Conservation (phyloP, 163 green algal genomes). For the Chlorella variabilis region DNA sequence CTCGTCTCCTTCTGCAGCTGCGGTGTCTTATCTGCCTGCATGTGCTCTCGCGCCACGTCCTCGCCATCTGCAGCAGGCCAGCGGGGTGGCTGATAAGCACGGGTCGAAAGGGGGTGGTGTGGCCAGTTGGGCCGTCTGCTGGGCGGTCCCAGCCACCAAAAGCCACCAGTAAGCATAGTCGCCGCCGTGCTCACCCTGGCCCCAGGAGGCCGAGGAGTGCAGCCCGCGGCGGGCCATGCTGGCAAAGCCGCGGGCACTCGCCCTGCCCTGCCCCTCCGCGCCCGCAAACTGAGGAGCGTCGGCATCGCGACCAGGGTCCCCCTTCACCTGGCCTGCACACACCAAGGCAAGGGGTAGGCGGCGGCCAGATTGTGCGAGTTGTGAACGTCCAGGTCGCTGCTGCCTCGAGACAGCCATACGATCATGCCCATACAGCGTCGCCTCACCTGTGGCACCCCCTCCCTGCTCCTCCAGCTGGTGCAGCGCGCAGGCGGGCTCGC, state of each 20-base stretch:
- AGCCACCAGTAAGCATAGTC: not conserved
- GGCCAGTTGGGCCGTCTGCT: no score
- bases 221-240: not conserved
- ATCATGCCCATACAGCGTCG: not conserved
- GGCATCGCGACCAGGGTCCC: not conserved
- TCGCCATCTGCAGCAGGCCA: conserved; percentile 20
- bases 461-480: conserved; percentile 23
- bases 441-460: not conserved
- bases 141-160: not conserved
- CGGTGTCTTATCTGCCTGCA: conserved; percentile 8
- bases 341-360: no score
- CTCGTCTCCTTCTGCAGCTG: conserved; percentile 38
- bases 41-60: conserved; percentile 36
- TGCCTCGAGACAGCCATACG: no score
- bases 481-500: conserved; percentile 31
- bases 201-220: not conserved
- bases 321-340: conserved; percentile 14
- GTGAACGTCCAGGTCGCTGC: no score
- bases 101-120: no score
- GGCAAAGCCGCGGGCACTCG: not conserved
- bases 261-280: conserved; percentile 4
- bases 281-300: not conserved
- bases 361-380: no score
- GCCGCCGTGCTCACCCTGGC: not conserved
- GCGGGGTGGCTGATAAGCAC: not conserved